Evolutionary conservation across 257 asterid genomes (phyloP), one percentile per base, ranked within the genome.

Genomic region (Scutellaria minor): DNA sequence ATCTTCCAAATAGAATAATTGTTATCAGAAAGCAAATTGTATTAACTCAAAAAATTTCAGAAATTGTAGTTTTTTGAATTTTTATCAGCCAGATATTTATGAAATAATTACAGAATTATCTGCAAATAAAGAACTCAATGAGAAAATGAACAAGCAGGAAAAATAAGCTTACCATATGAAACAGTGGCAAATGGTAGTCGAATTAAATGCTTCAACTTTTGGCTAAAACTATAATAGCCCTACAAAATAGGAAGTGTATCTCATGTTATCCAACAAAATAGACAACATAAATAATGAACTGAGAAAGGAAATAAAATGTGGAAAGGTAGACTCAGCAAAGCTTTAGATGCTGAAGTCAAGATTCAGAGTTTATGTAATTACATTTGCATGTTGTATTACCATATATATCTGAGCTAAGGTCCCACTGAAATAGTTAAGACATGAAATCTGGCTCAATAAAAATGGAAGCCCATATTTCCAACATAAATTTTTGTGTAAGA

Each of bases 141-240:
- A 41, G 24, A 51, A 71, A 42, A 50, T 20, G 59, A 72, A 57
- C 15, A 10, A 72, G 69, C 64, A 47, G 53, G 67, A 64, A 61
- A 66, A 62, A 46, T 5, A 72, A 40, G 74, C 83, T 39, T 87
- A 95, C 99, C 99, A 79, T 95, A 95, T 35, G 97, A 84, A 64
- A 86, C 71, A 51, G 96, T 76, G 72, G 95, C 96, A 87, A 91
- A 92, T 22, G 99, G 99, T 44, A 95, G 85, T 80, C 94, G 97
- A 73, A 95, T 79, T 65, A 95, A 66, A 72, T 88, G 97, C 88
- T 95, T 95, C 95, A 95, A 80, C 83, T 92, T 95, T 84, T 95
- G 98, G 87, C 99, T 95, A 89, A 88, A 92, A 76, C 91, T 86
- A 73, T 95, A 92, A 82, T 92, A 95, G 64, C 99, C 99, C 99